phyloP scores from a whole-genome alignment of 2,329 filamentous ascomycete species.

The Cladosporium velox region DNA sequence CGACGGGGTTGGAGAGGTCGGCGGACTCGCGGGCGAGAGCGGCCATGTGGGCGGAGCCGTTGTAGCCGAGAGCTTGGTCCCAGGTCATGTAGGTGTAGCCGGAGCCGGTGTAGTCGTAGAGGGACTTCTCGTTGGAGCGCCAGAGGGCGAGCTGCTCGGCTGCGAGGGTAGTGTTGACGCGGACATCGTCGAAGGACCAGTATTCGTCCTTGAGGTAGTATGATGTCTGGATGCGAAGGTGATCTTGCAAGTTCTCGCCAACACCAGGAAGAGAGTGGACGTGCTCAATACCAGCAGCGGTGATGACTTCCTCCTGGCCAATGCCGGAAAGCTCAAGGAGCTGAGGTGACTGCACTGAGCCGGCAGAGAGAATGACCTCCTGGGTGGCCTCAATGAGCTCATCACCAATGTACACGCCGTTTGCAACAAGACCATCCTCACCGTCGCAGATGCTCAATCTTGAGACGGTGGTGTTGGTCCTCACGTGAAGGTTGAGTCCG shows the following conservation, averaged over 20 bases:
- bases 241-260: constrained; percentile 32
- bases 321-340: constrained; percentile 34
- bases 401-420: constrained; percentile 15
- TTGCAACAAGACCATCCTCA: background rate
- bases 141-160: constrained; percentile 44
- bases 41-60: constrained; percentile 33
- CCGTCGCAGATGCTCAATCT: constrained; percentile 37
- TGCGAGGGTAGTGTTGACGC: constrained; percentile 38
- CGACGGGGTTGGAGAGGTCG: constrained; percentile 28
- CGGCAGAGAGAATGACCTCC: constrained; percentile 34
- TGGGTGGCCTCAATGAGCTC: constrained; percentile 30
- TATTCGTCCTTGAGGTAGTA: constrained; percentile 37
- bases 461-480: constrained; percentile 41
- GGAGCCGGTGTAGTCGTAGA: constrained; percentile 45
- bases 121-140: constrained; percentile 35
- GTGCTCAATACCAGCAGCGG: constrained; percentile 25
- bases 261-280: constrained; percentile 26
- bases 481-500: constrained; percentile 46
- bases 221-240: constrained; percentile 31
- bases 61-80: constrained; percentile 41
- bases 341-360: constrained; percentile 34
- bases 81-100: constrained; percentile 49
- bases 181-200: constrained; percentile 38
- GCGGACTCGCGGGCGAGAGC: constrained; percentile 28
- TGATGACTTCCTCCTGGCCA: constrained; percentile 20